Base-by-base conservation (phyloP, 2,329 filamentous ascomycete species). In the Tolypocladium inflatum region DNA sequence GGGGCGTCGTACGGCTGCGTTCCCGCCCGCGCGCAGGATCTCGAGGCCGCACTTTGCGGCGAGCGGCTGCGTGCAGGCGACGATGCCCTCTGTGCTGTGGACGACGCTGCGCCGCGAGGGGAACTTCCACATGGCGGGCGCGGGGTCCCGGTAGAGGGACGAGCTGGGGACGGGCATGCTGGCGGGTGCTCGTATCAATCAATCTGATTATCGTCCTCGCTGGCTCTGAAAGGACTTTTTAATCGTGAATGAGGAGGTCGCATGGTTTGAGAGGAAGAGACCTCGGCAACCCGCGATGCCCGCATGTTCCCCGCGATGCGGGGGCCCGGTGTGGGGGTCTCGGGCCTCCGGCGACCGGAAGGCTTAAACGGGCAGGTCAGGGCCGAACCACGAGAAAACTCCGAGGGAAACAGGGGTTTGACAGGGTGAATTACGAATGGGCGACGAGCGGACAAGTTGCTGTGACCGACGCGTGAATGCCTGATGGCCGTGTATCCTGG, bases 31-130 rank as follows among this genome's bases (percentile, higher is more conserved):
- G 59, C 86, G 83, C n/a, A 99, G 76, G 43, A 97, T 80, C 58
- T 89, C 85, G 56, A 97, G 83, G 26, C 94, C 94, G 60, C 91
- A 95, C 73, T 89, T 89, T 30, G 90, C 88, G 7, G 94, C 94
- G 57, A 97, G 78, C 17, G 94, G 91, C 71, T 97, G 93, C 1
- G 91, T 89, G 70, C 89, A 95, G 13, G 92, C 83, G 54, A 97
- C 89, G 59, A 97, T 96, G 52, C 91, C 93, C 67, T 92, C 88
- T 6, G 89, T 92, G 71, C 91, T 96, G 71, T 97, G 92, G 15
- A 97, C 90, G 15, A 96, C 91, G 65, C 93, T 97, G 62, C 94
- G 81, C 43, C 93, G 84, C 65, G 91, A 95, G 11, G 89, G 73
- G 69, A 90, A 93, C 61, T 82, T 80, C 61, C 80, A 76, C 66